Base-by-base conservation (phyloP, 371 early-diverging fungal genomes). In the Apophysomyces ossiformis region DNA sequence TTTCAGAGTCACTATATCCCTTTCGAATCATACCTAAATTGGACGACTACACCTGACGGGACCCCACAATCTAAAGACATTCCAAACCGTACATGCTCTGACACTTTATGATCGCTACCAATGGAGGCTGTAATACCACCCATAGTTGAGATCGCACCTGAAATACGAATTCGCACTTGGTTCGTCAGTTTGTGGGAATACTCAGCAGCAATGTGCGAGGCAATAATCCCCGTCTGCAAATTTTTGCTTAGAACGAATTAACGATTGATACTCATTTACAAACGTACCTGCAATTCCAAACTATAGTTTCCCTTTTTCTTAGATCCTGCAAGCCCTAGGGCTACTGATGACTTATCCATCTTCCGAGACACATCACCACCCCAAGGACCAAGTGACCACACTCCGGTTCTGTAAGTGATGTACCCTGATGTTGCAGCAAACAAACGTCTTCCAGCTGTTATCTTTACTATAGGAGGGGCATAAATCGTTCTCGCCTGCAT, bases 51-150 rank as follows among this genome's bases (percentile, higher is more conserved):
- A 26, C 95, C 95, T 9, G 85, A 82, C 12, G 88, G 78, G 7
- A 89, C 72, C 15, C 92, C 92, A 72, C 90, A 85, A 47, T 93
- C 92, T 47, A 97, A 83, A 1, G 89, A 83, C 77, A 94, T 85
- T 2, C 91, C 93, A 32, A 94, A 64, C 32, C 88, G 86, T 57
- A 86, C 85, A 69, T 92, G 84, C 60, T 88, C 81, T 0, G 90
- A 78, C 5, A 95, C 65, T 58, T 85, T 82, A 37, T 85, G 87
- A 60, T 89, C 88, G 44, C 86, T 86, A 37, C 87, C 87, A 37
- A 90, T 66, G 66, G 80, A 83, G 9, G 71, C 79, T 36, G 71
- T 70, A 12, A 89, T 57, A 4, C 87, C 87, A 16, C 84, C 85
- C 41, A 77, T 69, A 6, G 86, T 83, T 7, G 87, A 86, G 50